These are phyloP conservation scores for Termitomyces sp. DNA, from an alignment of 768 basidiomycete species.

Conservation along the genomic window DNA sequence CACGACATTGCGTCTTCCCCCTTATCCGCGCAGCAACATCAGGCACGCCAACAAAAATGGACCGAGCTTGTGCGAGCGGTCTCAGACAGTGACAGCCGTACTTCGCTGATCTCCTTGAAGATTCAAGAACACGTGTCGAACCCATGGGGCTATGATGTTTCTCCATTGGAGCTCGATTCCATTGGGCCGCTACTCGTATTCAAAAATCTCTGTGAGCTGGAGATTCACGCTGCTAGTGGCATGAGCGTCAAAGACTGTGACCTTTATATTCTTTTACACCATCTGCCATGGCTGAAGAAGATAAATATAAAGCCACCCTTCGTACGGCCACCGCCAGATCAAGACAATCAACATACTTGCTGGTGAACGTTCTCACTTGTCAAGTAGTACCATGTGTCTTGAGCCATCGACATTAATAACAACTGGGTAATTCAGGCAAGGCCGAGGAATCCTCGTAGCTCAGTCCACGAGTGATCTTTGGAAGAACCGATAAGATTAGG, in stretches of 20 bases:
- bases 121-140: not conserved
- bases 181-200: not conserved
- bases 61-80: not conserved
- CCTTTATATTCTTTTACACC: not conserved
- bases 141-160: not conserved
- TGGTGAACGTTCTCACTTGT: not conserved
- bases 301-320: not conserved
- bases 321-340: not conserved
- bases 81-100: not conserved
- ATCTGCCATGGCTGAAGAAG: not conserved
- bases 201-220: not conserved
- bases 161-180: not conserved
- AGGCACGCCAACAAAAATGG: not conserved
- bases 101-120: not conserved
- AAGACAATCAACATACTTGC: not conserved
- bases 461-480: not conserved
- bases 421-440: not conserved
- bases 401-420: not conserved
- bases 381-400: not conserved
- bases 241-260: not conserved
- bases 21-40: not conserved
- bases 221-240: not conserved
- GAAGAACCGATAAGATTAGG: not conserved
- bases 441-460: not conserved
- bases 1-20: not conserved